These are phyloP conservation scores for Aspergillus nidulans DNA, from an alignment of 495 filamentous ascomycete genomes.

Conservation along the genomic window DNA sequence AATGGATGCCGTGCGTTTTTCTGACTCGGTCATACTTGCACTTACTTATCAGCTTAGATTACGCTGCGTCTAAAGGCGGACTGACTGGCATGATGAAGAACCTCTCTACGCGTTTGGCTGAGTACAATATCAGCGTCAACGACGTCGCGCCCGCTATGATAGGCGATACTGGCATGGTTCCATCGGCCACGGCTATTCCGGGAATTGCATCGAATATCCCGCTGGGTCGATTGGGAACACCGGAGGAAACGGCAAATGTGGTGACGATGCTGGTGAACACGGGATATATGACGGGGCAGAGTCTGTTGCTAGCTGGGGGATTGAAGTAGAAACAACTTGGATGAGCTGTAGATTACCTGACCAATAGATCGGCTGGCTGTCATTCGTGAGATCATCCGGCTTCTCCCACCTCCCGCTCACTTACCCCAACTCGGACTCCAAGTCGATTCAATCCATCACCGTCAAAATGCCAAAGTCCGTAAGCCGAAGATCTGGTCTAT, in stretches of 20 bases:
- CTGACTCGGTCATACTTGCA: not conserved
- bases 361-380: not conserved
- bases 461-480: not conserved
- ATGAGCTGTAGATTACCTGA: not conserved
- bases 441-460: not conserved
- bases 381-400: not conserved
- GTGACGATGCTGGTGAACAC: conserved; percentile 64
- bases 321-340: conserved; percentile 30
- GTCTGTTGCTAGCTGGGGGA: conserved; percentile 53
- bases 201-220: conserved; percentile 55
- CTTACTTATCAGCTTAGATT: conserved; percentile 36
- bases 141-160: conserved; percentile 78
- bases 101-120: conserved; percentile 54
- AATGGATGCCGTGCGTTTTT: conserved; percentile 55
- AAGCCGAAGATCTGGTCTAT: not conserved
- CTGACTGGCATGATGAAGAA: conserved; percentile 64
- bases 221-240: conserved; percentile 56
- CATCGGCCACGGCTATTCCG: conserved; percentile 49
- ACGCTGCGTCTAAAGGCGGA: conserved; percentile 62
- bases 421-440: not conserved
- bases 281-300: conserved; percentile 66
- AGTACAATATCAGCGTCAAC: conserved; percentile 66
- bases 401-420: not conserved
- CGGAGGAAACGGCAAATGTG: conserved; percentile 63
- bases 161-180: conserved; percentile 62